Evolutionary conservation across 2,329 filamentous ascomycete genomes (phyloP).

Genomic region (Alternaria tenuissima): DNA sequence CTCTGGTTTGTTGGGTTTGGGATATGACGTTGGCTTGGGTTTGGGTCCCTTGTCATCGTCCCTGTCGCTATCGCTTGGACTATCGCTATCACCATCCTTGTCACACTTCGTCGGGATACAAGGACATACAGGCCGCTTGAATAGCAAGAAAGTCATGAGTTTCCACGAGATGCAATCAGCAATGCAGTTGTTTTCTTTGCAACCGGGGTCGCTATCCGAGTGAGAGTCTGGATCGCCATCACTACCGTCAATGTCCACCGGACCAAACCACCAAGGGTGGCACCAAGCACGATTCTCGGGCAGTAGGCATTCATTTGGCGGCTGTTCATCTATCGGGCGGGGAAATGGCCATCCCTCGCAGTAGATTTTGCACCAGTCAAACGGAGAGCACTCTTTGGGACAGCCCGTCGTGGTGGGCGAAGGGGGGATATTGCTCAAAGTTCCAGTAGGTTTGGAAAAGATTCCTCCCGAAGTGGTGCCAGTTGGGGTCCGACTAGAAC

Average conservation of each 20-base stretch:
- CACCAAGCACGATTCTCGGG: conserved; percentile 15
- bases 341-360: conserved; percentile 6
- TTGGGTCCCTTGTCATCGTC: conserved; percentile 8
- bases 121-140: conserved; percentile 23
- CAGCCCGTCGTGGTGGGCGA: conserved; percentile 6
- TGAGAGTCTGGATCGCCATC: conserved; percentile 17
- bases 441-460: neutral
- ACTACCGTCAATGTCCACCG: neutral
- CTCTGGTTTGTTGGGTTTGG: conserved; percentile 5
- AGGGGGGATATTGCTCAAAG: neutral
- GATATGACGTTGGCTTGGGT: conserved; percentile 11
- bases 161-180: conserved; percentile 14
- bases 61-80: conserved; percentile 12
- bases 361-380: conserved; percentile 12
- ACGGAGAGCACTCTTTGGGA: conserved; percentile 4
- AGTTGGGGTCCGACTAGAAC: neutral
- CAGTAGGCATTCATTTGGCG: conserved; percentile 17
- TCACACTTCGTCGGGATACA: conserved; percentile 22
- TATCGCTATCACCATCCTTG: conserved; percentile 14
- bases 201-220: conserved; percentile 11
- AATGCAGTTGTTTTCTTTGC: conserved; percentile 23
- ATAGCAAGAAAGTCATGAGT: conserved; percentile 5
- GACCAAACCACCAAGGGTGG: conserved; percentile 15
- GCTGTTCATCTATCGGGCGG: conserved; percentile 2
- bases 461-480: neutral